Evolutionary conservation across 371 early-diverging fungal species (phyloP).

Genomic region (Mucor irregularis): DNA sequence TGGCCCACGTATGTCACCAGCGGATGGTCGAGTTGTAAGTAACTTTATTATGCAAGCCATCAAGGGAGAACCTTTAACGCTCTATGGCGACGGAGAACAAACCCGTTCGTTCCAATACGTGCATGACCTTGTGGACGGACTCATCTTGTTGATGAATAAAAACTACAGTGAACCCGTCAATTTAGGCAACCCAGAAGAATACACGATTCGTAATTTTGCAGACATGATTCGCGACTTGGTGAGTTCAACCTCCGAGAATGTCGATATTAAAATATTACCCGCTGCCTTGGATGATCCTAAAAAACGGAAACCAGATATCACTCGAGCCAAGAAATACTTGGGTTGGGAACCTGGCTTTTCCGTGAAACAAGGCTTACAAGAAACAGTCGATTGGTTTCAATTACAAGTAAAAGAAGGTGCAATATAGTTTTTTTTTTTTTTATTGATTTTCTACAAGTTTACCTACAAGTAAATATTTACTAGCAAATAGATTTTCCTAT

Average conservation of each 20-base stretch:
- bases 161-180: slow-evolving; percentile 79
- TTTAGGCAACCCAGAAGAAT: slow-evolving; percentile 89
- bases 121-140: slow-evolving; percentile 85
- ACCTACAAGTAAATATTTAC: slow-evolving; percentile 25
- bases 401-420: slow-evolving; percentile 41
- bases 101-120: slow-evolving; percentile 90
- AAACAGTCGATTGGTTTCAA: slow-evolving; percentile 86
- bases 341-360: slow-evolving; percentile 81
- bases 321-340: slow-evolving; percentile 63
- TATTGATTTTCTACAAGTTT: slow-evolving; percentile 21
- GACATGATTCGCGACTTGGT: slow-evolving; percentile 74
- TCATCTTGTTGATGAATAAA: slow-evolving; percentile 79
- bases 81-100: slow-evolving; percentile 84
- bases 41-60: slow-evolving; percentile 90
- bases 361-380: slow-evolving; percentile 77
- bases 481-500: slow-evolving; percentile 16
- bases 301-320: slow-evolving; percentile 79
- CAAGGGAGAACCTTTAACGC: slow-evolving; percentile 73
- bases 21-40: slow-evolving; percentile 89
- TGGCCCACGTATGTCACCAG: slow-evolving; percentile 88
- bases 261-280: slow-evolving; percentile 67
- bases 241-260: slow-evolving; percentile 45
- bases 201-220: slow-evolving; percentile 81
- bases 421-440: slow-evolving; percentile 20
- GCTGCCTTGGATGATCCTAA: slow-evolving; percentile 84